Evolutionary conservation across 78 protist genomes (phyloP).

Genomic region (Dictyostelium brefeldianum): DNA sequence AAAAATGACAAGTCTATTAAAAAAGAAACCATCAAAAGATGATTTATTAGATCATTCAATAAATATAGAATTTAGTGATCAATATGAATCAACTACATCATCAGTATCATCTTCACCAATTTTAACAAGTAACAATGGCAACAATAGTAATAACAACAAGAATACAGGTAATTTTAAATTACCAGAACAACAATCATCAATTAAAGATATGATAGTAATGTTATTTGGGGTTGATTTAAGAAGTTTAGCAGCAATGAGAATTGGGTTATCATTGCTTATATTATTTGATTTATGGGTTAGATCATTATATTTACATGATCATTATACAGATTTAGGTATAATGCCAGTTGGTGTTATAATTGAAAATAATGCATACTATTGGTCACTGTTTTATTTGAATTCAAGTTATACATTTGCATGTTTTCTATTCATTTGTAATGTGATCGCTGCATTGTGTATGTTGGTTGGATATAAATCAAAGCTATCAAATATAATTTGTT

Average conservation of each 20-base stretch:
- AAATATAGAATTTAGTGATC: conserved; percentile 10
- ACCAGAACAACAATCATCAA: neutral
- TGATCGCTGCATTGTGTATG: neutral
- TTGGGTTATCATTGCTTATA: conserved; percentile 30
- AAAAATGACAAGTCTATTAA: conserved; percentile 5
- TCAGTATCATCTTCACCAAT: conserved; percentile 12
- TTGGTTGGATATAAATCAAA: conserved; percentile 26
- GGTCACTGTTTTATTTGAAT: conserved; percentile 47
- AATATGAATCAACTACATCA: neutral
- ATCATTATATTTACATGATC: conserved; percentile 40
- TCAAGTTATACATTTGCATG: neutral
- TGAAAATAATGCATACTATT: conserved; percentile 7
- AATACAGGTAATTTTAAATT: conserved; percentile 16
- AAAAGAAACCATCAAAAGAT: conserved; percentile 42
- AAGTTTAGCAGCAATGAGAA: conserved; percentile 46
- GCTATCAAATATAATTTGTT: neutral
- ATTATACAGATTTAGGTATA: conserved; percentile 46
- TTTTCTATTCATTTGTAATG: neutral
- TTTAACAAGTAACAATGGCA: neutral
- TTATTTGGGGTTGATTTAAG: conserved; percentile 50
- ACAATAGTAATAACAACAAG: neutral
- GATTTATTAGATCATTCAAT: conserved; percentile 10
- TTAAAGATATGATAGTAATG: neutral
- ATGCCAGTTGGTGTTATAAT: conserved; percentile 19
- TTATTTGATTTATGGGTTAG: conserved; percentile 47